These are phyloP conservation scores for Colletotrichum filicis DNA, from an alignment of 2,329 filamentous ascomycete genomes.

Conservation along the genomic window DNA sequence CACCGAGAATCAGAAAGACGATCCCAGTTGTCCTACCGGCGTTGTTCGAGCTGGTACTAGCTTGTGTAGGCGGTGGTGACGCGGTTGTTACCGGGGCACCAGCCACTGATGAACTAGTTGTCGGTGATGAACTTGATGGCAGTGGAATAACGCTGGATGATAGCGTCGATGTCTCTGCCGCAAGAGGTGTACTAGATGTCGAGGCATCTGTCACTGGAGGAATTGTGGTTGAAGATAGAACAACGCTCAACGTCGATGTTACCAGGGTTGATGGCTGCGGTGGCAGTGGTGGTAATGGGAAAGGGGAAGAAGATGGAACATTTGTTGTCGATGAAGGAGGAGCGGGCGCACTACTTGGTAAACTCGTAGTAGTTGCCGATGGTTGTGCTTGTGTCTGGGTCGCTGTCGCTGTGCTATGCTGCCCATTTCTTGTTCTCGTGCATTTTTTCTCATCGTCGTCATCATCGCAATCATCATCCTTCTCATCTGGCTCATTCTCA, in stretches of 20 bases:
- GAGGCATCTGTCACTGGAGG: background rate
- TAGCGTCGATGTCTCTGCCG: background rate
- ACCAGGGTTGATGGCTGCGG: background rate
- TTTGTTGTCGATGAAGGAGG: background rate
- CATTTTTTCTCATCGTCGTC: conserved; percentile 13
- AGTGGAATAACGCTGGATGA: background rate
- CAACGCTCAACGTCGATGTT: background rate
- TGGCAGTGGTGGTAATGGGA: background rate
- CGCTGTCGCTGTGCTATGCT: background rate
- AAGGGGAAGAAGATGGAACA: background rate
- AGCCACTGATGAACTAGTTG: background rate
- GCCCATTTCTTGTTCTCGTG: background rate
- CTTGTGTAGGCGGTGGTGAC: conserved; percentile 1
- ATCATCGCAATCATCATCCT: conserved; percentile 9
- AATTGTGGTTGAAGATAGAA: background rate
- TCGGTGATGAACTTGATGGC: background rate
- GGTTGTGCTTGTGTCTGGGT: background rate
- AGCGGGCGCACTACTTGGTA: background rate
- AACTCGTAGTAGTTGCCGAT: background rate
- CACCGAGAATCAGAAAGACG: conserved; percentile 2
- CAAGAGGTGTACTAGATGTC: background rate
- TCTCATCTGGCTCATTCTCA: background rate
- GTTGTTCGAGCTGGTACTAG: background rate
- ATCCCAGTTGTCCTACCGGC: conserved; percentile 6
- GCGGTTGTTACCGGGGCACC: background rate